A percentile compares a stretch with the other conserved stretches of the same genome.
Evolutionary conservation across 139 green algal species (phyloP).

Genomic region (Micractinium conductrix): DNA sequence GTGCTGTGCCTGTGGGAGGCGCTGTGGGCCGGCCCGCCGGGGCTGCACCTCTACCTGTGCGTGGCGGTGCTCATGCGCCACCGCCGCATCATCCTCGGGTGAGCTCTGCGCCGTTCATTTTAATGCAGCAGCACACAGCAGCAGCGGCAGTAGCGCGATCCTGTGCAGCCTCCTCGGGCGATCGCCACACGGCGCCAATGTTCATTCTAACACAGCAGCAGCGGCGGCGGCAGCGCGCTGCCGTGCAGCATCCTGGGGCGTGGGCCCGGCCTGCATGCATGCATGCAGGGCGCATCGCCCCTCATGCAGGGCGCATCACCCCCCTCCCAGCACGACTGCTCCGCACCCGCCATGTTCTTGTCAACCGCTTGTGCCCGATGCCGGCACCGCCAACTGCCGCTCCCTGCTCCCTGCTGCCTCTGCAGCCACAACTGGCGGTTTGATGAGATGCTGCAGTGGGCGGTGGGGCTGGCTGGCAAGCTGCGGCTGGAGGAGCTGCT

Average conservation of each 20-base stretch:
- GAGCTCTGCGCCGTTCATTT: background rate
- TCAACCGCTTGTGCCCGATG: background rate
- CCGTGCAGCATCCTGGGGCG: too few species aligned
- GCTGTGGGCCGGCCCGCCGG: constrained; percentile 72
- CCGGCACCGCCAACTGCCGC: background rate
- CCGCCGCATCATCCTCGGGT: constrained; percentile 39
- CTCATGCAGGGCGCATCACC: too few species aligned
- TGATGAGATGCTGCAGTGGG: constrained; percentile 83
- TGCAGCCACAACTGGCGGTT: constrained; percentile 63
- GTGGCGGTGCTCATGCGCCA: constrained; percentile 82
- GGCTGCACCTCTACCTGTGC: constrained; percentile 89
- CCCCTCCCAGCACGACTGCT: background rate
- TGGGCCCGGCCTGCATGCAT: too few species aligned
- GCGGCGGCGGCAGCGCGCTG: too few species aligned
- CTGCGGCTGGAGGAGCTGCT: constrained; percentile 71
- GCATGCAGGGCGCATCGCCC: too few species aligned
- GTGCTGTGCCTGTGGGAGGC: constrained; percentile 90
- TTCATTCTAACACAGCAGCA: too few species aligned
- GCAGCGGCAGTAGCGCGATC: background rate
- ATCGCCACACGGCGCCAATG: too few species aligned
- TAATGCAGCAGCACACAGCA: background rate
- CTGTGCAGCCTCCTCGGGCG: too few species aligned
- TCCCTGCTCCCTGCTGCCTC: background rate
- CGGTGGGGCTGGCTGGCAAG: constrained; percentile 59
- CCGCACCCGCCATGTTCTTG: background rate